A percentile compares a stretch with the other conserved stretches of the same genome.
Conservation (phyloP, 2,329 filamentous ascomycete species). For the Dendrostoma leiphaemia region DNA sequence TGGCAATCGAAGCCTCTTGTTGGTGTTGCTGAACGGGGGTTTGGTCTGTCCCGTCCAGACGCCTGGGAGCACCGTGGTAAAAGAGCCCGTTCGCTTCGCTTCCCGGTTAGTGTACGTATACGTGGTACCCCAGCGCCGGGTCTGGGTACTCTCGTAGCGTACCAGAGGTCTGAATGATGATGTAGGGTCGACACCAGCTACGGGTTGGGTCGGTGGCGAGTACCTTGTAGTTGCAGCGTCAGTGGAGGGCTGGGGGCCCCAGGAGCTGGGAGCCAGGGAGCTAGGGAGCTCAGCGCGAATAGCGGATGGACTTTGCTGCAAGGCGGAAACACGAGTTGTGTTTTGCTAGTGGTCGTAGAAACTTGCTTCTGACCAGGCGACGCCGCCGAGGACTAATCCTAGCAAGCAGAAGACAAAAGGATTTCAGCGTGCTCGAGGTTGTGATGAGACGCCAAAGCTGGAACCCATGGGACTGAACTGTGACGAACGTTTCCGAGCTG, state of each 20-base stretch:
- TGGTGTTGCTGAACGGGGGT: slow-evolving; percentile 14
- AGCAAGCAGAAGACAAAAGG: background rate
- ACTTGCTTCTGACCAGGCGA: background rate
- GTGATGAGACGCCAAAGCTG: background rate
- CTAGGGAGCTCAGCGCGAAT: slow-evolving; percentile 15
- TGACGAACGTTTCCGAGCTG: too few relatives aligned
- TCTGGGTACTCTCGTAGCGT: background rate
- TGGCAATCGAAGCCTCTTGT: slow-evolving; percentile 19
- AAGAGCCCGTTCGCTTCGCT: slow-evolving; percentile 15
- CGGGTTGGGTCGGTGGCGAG: slow-evolving; percentile 18
- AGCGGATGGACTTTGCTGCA: slow-evolving; percentile 8
- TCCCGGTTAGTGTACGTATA: slow-evolving; percentile 9
- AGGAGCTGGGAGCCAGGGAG: slow-evolving; percentile 9
- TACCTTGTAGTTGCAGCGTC: slow-evolving; percentile 7
- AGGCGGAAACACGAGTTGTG: background rate
- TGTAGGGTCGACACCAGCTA: slow-evolving; percentile 6
- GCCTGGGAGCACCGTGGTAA: background rate
- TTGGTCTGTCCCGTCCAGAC: slow-evolving; percentile 15
- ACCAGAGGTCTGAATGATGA: slow-evolving; percentile 3
- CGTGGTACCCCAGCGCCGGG: background rate
- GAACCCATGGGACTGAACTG: background rate
- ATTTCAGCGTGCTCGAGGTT: too few relatives aligned
- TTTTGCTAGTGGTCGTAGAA: background rate
- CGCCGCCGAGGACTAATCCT: background rate
- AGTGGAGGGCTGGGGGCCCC: slow-evolving; percentile 1